A percentile compares a stretch with the other conserved stretches of the same genome.
Evolutionary conservation across 306 rosid genomes (phyloP).

Genomic region (peach (Prunus persica)): Prunus_persica_NCBIv2 NC_034011.1:27097001-27097500

Average conservation of each 20-base stretch:
- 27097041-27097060: constrained; percentile 54
- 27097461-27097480: constrained; percentile 62
- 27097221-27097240: constrained; percentile 63
- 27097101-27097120: constrained; percentile 57
- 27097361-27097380: constrained; percentile 79
- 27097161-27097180: constrained; percentile 56
- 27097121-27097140: constrained; percentile 62
- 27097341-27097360: constrained; percentile 42
- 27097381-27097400: constrained; percentile 76
- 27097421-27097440: constrained; percentile 62
- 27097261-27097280: constrained; percentile 73
- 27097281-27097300: constrained; percentile 75
- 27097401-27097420: constrained; percentile 58
- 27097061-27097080: constrained; percentile 86
- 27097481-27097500: constrained; percentile 67
- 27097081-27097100: constrained; percentile 85
- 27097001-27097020: constrained; percentile 84
- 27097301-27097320: constrained; percentile 56
- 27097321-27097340: constrained; percentile 54
- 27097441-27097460: constrained; percentile 42
- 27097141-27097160: constrained; percentile 62
- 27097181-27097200: constrained; percentile 79
- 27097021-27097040: constrained; percentile 56
- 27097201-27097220: constrained; percentile 53
- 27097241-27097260: constrained; percentile 52